These are phyloP conservation scores for Sideroxylon spinosum DNA, from an alignment of 179 eudicot genomes.

Conservation along the genomic window DNA sequence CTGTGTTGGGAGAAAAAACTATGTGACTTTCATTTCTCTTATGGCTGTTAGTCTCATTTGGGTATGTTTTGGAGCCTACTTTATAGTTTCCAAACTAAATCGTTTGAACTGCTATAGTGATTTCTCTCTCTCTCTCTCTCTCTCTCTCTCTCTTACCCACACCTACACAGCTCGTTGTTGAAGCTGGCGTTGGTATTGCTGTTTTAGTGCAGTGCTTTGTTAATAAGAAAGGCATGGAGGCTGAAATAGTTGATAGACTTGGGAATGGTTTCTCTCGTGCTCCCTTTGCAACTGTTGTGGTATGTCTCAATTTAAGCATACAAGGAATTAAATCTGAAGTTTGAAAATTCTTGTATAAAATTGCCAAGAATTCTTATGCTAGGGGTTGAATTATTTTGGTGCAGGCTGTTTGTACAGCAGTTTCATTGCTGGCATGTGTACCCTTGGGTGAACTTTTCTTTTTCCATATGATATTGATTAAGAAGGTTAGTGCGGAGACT, in stretches of 20 bases:
- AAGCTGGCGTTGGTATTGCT: conserved; percentile 85
- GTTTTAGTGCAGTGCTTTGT: conserved; percentile 89
- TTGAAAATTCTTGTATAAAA: conserved; percentile 3
- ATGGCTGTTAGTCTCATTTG: conserved; percentile 84
- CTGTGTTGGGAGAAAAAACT: conserved; percentile 90
- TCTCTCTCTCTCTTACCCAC: conserved; percentile 14
- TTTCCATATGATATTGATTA: conserved; percentile 89
- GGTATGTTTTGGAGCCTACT: conserved; percentile 50
- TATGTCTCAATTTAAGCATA: conserved; percentile 24
- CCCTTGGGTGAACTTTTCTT: conserved; percentile 96
- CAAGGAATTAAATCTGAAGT: not conserved
- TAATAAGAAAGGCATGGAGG: conserved; percentile 67
- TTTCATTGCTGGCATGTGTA: conserved; percentile 83
- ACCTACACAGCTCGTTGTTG: conserved; percentile 62
- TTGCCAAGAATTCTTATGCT: not conserved
- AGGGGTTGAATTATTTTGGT: conserved; percentile 15
- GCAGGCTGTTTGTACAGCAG: conserved; percentile 84
- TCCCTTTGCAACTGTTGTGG: conserved; percentile 96
- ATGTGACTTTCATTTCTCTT: conserved; percentile 73
- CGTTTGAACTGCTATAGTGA: conserved; percentile 19
- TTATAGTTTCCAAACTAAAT: conserved; percentile 10
- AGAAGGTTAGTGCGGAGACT: conserved; percentile 50
- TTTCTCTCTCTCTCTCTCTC: conserved; percentile 19
- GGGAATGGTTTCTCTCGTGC: conserved; percentile 97
- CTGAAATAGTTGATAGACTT: conserved; percentile 74